Evolutionary conservation across 768 basidiomycete species (phyloP).

Genomic region (Boletus barrowsii): DNA sequence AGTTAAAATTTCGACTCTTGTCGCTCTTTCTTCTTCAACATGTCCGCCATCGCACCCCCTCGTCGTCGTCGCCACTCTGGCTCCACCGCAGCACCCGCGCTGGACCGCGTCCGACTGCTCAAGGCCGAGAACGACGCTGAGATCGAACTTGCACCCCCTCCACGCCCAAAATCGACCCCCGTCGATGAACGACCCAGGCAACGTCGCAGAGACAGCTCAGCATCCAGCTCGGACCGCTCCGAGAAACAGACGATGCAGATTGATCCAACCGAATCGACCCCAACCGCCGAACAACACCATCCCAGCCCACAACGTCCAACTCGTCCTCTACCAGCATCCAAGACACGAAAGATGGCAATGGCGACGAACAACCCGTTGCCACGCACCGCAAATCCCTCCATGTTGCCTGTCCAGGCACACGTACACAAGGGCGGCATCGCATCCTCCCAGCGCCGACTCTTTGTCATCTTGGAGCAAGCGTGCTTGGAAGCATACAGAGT

Average conservation of each 20-base stretch:
- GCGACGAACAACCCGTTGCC: slow-evolving; percentile 45
- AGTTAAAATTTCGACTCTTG: too few relatives aligned
- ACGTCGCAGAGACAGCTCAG: slow-evolving; percentile 43
- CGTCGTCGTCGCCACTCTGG: slow-evolving; percentile 67
- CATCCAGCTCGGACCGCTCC: slow-evolving; percentile 34
- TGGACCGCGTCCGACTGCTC: slow-evolving; percentile 17
- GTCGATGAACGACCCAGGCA: slow-evolving; percentile 54
- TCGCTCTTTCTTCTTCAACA: too few relatives aligned
- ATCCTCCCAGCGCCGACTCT: slow-evolving; percentile 64
- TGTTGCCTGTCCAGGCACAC: slow-evolving; percentile 81
- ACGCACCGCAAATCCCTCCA: slow-evolving; percentile 62
- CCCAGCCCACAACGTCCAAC: slow-evolving; percentile 53
- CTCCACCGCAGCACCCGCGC: slow-evolving; percentile 39
- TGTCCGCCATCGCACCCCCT: slow-evolving; percentile 6
- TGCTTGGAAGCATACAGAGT: slow-evolving; percentile 95
- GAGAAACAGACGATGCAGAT: slow-evolving; percentile 35
- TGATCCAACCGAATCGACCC: slow-evolving; percentile 1
- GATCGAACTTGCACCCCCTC: slow-evolving; percentile 44
- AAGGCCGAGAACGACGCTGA: slow-evolving; percentile 20
- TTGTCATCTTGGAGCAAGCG: slow-evolving; percentile 89
- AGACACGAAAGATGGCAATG: slow-evolving; percentile 56
- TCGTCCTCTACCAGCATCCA: slow-evolving; percentile 56
- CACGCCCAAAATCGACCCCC: slow-evolving; percentile 73
- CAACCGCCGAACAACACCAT: slow-evolving; percentile 1
- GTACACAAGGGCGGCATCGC: slow-evolving; percentile 58